Percentiles rank a stretch among this genome's conserved stretches.
Evolutionary conservation across 768 basidiomycete species (phyloP).

Genomic region (Candolleomyces eurysporus): DNA sequence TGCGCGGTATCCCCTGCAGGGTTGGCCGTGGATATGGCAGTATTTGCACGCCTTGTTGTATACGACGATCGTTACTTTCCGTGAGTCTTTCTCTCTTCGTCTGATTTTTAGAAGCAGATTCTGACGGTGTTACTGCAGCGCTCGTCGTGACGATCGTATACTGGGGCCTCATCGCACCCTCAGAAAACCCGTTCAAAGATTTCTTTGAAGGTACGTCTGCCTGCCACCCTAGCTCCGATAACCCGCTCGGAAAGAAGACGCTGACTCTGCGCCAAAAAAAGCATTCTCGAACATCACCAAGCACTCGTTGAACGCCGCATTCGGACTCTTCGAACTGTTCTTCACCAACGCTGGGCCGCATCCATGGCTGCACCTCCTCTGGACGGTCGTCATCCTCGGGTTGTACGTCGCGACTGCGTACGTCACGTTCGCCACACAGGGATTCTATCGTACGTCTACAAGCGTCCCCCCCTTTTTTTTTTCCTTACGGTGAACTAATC

Average conservation of each 20-base stretch:
- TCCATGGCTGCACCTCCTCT: slow-evolving; percentile 51
- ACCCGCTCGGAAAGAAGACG: no score
- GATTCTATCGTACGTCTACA: slow-evolving; percentile 55
- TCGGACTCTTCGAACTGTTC: slow-evolving; percentile 56
- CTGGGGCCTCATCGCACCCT: slow-evolving; percentile 52
- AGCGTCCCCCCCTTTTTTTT: neutral
- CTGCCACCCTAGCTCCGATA: no score
- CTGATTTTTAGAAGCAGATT: neutral
- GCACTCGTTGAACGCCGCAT: slow-evolving; percentile 57
- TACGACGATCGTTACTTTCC: slow-evolving; percentile 47
- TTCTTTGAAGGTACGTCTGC: slow-evolving; percentile 39
- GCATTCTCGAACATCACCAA: slow-evolving; percentile 60
- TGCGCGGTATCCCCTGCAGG: slow-evolving; percentile 50
- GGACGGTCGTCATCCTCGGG: slow-evolving; percentile 47
- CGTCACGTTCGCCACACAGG: slow-evolving; percentile 57
- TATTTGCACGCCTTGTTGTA: slow-evolving; percentile 54
- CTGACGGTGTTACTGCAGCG: slow-evolving; percentile 34
- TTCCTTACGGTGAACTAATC: neutral
- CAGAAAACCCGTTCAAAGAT: slow-evolving; percentile 37
- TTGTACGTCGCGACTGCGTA: slow-evolving; percentile 67
- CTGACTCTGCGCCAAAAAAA: no score
- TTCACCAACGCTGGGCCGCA: slow-evolving; percentile 49
- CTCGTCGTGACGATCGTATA: slow-evolving; percentile 62
- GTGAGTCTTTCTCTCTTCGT: slow-evolving; percentile 10
- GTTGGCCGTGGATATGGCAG: slow-evolving; percentile 56